A percentile compares a stretch with the other conserved stretches of the same genome.
phyloP scores from a whole-genome alignment of 148 eudicot species.

The Camellia lanceoleosa region DNA sequence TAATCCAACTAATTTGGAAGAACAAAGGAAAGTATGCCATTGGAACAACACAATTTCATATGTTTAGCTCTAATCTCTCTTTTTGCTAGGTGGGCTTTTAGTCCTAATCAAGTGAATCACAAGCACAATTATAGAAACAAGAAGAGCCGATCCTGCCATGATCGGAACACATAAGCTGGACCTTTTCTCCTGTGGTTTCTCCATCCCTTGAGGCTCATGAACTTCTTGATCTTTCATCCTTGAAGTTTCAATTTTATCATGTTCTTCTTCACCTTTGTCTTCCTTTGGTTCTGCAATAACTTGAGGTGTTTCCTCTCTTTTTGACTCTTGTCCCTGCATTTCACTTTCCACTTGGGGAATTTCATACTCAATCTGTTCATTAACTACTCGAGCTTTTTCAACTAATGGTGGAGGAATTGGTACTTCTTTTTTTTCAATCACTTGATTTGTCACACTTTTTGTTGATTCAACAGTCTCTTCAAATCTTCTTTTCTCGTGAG shows the following conservation, averaged over 20 bases:
- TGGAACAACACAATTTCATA: neutral
- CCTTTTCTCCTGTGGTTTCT: constrained; percentile 9
- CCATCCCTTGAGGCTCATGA: neutral
- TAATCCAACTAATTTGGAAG: neutral
- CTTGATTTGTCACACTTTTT: neutral
- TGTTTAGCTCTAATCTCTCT: constrained; percentile 3
- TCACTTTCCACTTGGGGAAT: neutral
- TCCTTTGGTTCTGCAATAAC: neutral
- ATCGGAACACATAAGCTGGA: constrained; percentile 37
- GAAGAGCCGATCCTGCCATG: constrained; percentile 55
- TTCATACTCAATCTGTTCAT: neutral
- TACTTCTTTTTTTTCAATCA: neutral
- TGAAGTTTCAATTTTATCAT: neutral
- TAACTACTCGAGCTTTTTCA: constrained; percentile 7
- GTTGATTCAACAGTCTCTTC: neutral
- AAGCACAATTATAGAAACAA: constrained; percentile 48
- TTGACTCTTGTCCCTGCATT: neutral
- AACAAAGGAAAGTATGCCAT: neutral
- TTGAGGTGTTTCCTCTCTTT: neutral
- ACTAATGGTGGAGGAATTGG: neutral
- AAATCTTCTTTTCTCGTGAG: neutral
- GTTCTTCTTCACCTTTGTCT: neutral
- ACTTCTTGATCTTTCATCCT: neutral
- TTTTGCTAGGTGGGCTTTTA: constrained; percentile 21
- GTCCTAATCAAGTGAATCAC: constrained; percentile 36